Evolutionary conservation across 768 basidiomycete genomes (phyloP), one percentile per base, ranked within the genome.

Genomic region (Suillus subaureus): DNA sequence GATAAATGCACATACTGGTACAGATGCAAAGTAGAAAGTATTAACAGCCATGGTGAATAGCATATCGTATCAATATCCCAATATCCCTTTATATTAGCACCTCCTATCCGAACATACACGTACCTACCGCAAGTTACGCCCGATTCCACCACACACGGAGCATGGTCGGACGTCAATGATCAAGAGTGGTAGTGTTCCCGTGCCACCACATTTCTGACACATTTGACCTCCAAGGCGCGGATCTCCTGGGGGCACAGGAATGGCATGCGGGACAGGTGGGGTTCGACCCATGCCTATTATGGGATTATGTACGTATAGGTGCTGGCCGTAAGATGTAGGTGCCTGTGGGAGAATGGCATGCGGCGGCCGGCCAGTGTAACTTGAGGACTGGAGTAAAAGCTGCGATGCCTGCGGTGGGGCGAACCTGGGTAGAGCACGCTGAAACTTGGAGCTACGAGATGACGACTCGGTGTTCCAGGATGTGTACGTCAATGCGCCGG

Each of bases 191-290:
- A 84, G 72, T 42, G 69, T 76, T 4, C 91, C 92, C 26, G 76
- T 72, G 3, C 93, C 93, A 40, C 79, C 77, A 71, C 92, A 94
- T 28, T 82, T 78, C 85, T 82, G 85, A 74, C 93, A 94, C 68
- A 83, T 61, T 52, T 76, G 69, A 0, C 93, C 92, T 3, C 92
- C 92, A 11, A 93, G 76, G 56, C 91, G 75, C 26, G 88, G 81
- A 73, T 94, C 92, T 3, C 92, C 92, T 0, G 92, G 84, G 0
- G 66, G 66, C 61, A 89, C 72, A 4, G 89, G 79, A 1, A 83
- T 68, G 16, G 85, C 75, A 21, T 82, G 75, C 0, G 81, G 82
- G 21, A 79, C 79, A 1, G 81, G 79, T 7, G 66, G 60, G 18
- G 66, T 65, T 7, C 52, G n/a, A 3, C 65, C 65, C 61, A 66